Evolutionary conservation across 106 monocot genomes (phyloP), one percentile per base, ranked within the genome.

Genomic region (Ottelia alismoides): DNA sequence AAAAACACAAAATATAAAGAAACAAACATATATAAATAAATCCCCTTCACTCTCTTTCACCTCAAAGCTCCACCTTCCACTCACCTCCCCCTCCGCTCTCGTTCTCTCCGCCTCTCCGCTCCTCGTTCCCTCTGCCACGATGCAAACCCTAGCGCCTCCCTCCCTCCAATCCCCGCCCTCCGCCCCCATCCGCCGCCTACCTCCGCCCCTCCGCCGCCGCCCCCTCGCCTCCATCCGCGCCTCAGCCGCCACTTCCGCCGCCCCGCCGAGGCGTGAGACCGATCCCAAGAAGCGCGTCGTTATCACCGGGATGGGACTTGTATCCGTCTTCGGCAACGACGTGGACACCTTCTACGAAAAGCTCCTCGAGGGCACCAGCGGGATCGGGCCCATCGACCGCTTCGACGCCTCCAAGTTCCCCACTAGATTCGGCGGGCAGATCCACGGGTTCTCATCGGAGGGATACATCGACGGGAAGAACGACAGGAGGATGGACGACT

Each of bases 241-340:
- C 22, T 55, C 64, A 0, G 65, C 68, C 16, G 65, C 71, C 16
- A 49, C 51, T 28, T 17, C 62, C 17, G 24, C 53, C n/a, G 56
- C 74, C n/a, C 76, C 92, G 27, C 73, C 71, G 58, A 69, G 62
- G 63, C 51, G 93, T 49, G 93, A 94, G 73, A 81, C 75, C 52
- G 87, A 93, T 73, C 83, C 93, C 45, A 93, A 81, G 78, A 94
- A 88, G 71, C 30, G 94, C 31, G 88, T 94, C 5, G 93, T 94
- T 22, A 78, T 94, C 56, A 94, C 93, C 16, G 93, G 93, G 28
- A 94, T 84, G 93, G 88, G 94, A 28, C 71, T 94, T 14, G 94
- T 94, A 7, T 88, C 94, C 26, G 88, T 88, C 2, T 84, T 94
- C 56, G 94, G 94, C 18, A 88, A 94, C 71, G 84, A 94, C 25